A percentile compares a stretch with the other conserved stretches of the same genome.
phyloP scores from a whole-genome alignment of 176 grass and related monocot species.

The Luzula sylvatica region DNA sequence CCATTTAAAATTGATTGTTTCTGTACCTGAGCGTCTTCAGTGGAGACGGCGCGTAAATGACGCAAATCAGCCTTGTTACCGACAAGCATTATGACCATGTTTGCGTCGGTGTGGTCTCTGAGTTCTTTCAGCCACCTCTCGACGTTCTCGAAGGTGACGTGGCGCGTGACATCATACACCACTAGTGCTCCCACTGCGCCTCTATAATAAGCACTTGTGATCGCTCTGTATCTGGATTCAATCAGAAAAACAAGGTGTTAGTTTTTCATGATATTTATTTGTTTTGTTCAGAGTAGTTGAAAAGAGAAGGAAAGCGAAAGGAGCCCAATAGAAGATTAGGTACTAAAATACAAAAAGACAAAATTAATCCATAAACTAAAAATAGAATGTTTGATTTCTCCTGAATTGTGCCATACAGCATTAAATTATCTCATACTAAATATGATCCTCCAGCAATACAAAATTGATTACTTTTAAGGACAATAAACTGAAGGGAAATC shows the following conservation, averaged over 20 bases:
- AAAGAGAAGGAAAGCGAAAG: not conserved
- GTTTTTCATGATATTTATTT: no score
- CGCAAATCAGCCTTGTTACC: conserved; percentile 28
- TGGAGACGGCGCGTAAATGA: conserved; percentile 21
- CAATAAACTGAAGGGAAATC: no score
- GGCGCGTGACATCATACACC: conserved; percentile 17
- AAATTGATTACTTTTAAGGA: no score
- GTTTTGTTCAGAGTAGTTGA: not conserved
- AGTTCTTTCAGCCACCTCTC: conserved; percentile 23
- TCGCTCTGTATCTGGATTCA: conserved; percentile 19
- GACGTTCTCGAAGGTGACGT: conserved; percentile 21
- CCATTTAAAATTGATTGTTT: no score
- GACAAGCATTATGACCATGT: conserved; percentile 26
- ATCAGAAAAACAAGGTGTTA: conserved; percentile 6
- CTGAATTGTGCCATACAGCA: no score
- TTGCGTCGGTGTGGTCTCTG: conserved; percentile 23
- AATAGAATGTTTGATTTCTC: no score
- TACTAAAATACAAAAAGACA: not conserved
- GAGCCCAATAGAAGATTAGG: not conserved
- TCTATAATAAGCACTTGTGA: conserved; percentile 19
- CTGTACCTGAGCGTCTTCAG: conserved; percentile 19
- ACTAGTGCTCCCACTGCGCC: conserved; percentile 18
- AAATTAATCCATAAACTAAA: no score
- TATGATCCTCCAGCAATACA: no score
- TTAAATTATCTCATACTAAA: no score